Evolutionary conservation across 2,329 filamentous ascomycete genomes (phyloP), one percentile per base, ranked within the genome.

Genomic region (Westerdykella aurantiaca): DNA sequence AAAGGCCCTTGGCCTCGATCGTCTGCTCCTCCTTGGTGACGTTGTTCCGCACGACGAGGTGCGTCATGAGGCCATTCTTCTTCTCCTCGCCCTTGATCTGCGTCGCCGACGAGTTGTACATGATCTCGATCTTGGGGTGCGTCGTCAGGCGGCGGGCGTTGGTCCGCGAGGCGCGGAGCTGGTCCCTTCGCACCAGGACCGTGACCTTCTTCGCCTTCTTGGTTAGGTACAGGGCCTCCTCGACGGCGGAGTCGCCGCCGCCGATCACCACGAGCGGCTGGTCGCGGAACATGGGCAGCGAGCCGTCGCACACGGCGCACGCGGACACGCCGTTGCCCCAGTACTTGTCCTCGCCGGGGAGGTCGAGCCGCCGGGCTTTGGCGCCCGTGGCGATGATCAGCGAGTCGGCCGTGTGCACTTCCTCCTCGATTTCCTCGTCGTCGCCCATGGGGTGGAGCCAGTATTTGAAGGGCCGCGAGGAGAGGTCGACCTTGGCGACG

Each of bases 301-400:
- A 93, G 52, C 93, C 93, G 65, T 98, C 93, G 72, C 93, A 98
- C 39, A 98, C 93, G 29, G 93, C 93, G 71, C 93, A 98, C 39
- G 93, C 93, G 41, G 86, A 93, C 65, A 98, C 88, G 56, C 93
- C 93, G 68, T 86, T 93, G 68, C 95, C 90, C 94, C 94, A 98
- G 80, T 89, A 98, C 68, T 83, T 86, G 43, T 95, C 86, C 75
- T 98, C 93, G 43, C 93, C 94, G 11, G 82, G 75, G 38, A 98
- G 80, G 67, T 85, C 75, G 43, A 98, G 74, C 51, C 94, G 81
- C 54, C 87, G 79, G 31, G 93, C 93, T 50, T 91, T 95, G 39
- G 94, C 93, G 55, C 93, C 93, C 0, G 93, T 98, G 34, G 93
- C 94, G 54, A 98, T 82, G 71, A 98, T 95, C 59, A 98, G 74